Conservation (phyloP, 352 stramenopile genomes). For the Phytophthora pistaciae region DNA sequence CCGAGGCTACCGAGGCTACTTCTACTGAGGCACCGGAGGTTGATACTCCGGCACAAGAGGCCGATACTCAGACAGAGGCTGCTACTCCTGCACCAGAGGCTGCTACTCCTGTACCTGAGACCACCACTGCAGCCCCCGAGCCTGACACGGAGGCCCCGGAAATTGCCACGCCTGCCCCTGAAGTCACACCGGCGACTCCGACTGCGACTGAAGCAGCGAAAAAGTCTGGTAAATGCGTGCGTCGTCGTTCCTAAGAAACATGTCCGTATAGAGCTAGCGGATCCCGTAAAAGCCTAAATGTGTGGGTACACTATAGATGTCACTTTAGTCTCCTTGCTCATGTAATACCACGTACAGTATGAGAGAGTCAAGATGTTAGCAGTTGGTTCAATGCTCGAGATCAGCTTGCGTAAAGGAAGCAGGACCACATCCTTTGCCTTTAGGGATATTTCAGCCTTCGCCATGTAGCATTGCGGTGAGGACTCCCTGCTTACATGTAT, state of each 20-base stretch:
- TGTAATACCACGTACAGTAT: background rate
- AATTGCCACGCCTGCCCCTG: background rate
- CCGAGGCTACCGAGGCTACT: background rate
- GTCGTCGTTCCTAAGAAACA: conserved; percentile 15
- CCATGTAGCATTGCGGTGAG: background rate
- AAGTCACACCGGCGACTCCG: background rate
- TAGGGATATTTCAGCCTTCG: background rate
- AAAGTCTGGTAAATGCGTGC: conserved; percentile 14
- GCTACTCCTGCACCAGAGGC: background rate
- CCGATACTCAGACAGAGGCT: background rate
- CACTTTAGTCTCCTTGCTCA: background rate
- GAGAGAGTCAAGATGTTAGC: too few species aligned
- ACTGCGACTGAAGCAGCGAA: conserved; percentile 3
- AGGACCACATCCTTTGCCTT: background rate
- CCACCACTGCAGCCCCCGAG: background rate
- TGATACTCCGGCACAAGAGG: background rate
- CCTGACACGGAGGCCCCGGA: background rate
- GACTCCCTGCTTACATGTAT: too few species aligned
- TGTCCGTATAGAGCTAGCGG: too few species aligned
- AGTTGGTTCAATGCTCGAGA: too few species aligned
- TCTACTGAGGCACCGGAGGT: background rate
- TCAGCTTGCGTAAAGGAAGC: background rate
- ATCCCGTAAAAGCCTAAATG: background rate
- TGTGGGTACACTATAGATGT: background rate
- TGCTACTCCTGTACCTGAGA: background rate